A percentile compares a stretch with the other conserved stretches of the same genome.
Evolutionary conservation across 805 yeast genomes (phyloP).

Genomic region (Kurtzmaniella cleridarum): DNA sequence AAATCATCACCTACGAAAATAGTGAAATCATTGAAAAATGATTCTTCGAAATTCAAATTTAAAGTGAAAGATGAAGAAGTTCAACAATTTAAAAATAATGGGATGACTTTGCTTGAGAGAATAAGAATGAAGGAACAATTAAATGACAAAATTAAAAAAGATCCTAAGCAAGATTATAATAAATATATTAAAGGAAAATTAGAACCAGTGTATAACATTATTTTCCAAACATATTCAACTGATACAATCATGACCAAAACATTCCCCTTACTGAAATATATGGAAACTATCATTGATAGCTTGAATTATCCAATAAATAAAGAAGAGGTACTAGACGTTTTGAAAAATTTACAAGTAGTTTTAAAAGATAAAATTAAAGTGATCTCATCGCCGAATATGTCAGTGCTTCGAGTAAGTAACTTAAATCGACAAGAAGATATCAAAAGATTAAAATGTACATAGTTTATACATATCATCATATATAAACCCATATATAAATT

Average conservation of each 20-base stretch:
- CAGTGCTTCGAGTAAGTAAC: constrained; percentile 20
- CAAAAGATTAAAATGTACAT: constrained; percentile 7
- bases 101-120: constrained; percentile 31
- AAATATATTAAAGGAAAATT: constrained; percentile 22
- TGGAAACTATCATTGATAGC: constrained; percentile 29
- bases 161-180: constrained; percentile 18
- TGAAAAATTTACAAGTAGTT: constrained; percentile 16
- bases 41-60: constrained; percentile 30
- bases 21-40: constrained; percentile 24
- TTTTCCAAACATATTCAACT: constrained; percentile 20
- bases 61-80: constrained; percentile 18
- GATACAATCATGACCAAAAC: constrained; percentile 7
- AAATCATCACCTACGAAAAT: constrained; percentile 9
- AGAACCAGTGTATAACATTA: constrained; percentile 27
- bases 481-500: background rate
- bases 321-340: constrained; percentile 24
- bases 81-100: constrained; percentile 15
- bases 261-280: constrained; percentile 20
- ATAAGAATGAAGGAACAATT: constrained; percentile 31
- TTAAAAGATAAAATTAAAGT: constrained; percentile 16
- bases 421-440: constrained; percentile 26
- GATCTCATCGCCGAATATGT: constrained; percentile 16
- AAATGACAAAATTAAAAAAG: constrained; percentile 10
- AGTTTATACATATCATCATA: background rate
- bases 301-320: constrained; percentile 22